A percentile compares a stretch with the other conserved stretches of the same genome.
phyloP scores from a whole-genome alignment of 1,284 basidiomycete species.

The Malassezia furfur region DNA sequence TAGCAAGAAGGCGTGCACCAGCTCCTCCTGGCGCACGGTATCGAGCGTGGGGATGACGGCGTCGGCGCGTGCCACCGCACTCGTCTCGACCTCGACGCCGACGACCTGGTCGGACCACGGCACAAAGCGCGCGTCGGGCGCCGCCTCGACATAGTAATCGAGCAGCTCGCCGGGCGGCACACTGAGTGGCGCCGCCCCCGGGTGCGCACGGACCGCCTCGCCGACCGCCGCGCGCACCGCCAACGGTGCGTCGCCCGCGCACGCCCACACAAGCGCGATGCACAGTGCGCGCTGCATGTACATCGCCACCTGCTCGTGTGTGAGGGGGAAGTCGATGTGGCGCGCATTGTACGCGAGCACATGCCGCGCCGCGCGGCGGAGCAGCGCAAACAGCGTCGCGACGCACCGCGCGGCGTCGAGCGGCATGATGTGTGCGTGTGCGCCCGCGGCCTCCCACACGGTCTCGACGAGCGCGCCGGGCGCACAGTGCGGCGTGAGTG shows the following conservation, averaged over 20 bases:
- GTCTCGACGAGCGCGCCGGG: slow-evolving; percentile 64
- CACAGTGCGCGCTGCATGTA: slow-evolving; percentile 85
- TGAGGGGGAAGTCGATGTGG: slow-evolving; percentile 86
- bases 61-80: slow-evolving; percentile 86
- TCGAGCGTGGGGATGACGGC: slow-evolving; percentile 97
- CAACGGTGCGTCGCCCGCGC: slow-evolving; percentile 87
- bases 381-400: slow-evolving; percentile 87
- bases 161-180: slow-evolving; percentile 80
- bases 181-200: slow-evolving; percentile 51
- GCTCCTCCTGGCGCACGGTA: slow-evolving; percentile 95
- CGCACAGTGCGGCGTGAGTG: slow-evolving; percentile 54
- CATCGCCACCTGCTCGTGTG: slow-evolving; percentile 71
- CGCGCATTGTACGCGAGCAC: slow-evolving; percentile 88
- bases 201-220: slow-evolving; percentile 71
- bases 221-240: slow-evolving; percentile 83
- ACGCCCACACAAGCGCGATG: slow-evolving; percentile 91
- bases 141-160: slow-evolving; percentile 70
- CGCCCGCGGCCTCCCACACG: slow-evolving; percentile 61
- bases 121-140: slow-evolving; percentile 60
- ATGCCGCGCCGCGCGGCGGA: slow-evolving; percentile 92
- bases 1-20: slow-evolving; percentile 94
- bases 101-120: slow-evolving; percentile 77
- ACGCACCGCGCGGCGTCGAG: slow-evolving; percentile 85
- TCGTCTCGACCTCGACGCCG: slow-evolving; percentile 90
- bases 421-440: slow-evolving; percentile 95